phyloP scores from a whole-genome alignment of 495 filamentous ascomycete species.

The Penicillium soppii region DNA sequence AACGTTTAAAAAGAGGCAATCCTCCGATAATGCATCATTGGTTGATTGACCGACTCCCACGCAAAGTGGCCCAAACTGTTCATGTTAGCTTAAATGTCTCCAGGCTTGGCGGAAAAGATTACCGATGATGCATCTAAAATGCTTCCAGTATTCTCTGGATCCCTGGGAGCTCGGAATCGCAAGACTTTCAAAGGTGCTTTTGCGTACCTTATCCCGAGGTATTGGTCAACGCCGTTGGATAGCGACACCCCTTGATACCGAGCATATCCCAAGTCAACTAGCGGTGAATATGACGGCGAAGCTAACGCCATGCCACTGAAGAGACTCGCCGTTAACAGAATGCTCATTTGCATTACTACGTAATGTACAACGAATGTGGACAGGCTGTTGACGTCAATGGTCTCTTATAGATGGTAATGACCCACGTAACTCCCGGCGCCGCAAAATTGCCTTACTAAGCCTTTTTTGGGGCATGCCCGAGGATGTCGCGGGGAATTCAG shows the following conservation, averaged over 20 bases:
- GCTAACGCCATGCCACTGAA: conserved; percentile 9
- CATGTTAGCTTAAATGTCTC: background rate
- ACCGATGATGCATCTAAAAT: conserved; percentile 42
- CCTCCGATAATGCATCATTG: conserved; percentile 53
- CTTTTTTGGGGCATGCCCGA: no score
- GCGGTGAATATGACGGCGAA: background rate
- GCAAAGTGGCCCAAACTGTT: conserved; percentile 42
- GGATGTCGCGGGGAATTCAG: no score
- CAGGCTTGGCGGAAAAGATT: background rate
- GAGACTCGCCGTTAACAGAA: conserved; percentile 8
- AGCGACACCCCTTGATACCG: conserved; percentile 34
- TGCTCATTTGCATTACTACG: conserved; percentile 1
- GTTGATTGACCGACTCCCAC: conserved; percentile 19
- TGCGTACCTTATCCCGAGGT: conserved; percentile 61
- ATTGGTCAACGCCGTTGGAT: conserved; percentile 51
- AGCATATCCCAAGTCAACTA: conserved; percentile 40
- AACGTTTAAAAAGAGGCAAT: conserved; percentile 71
- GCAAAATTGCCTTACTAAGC: no score
- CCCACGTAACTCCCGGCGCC: no score
- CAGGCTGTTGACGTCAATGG: no score
- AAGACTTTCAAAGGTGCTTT: conserved; percentile 51
- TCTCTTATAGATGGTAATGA: no score
- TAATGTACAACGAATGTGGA: no score
- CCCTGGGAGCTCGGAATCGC: conserved; percentile 53
- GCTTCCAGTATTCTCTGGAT: conserved; percentile 35